Conservation (phyloP, 2,329 filamentous ascomycete species). For the Aphanocladium album region DNA sequence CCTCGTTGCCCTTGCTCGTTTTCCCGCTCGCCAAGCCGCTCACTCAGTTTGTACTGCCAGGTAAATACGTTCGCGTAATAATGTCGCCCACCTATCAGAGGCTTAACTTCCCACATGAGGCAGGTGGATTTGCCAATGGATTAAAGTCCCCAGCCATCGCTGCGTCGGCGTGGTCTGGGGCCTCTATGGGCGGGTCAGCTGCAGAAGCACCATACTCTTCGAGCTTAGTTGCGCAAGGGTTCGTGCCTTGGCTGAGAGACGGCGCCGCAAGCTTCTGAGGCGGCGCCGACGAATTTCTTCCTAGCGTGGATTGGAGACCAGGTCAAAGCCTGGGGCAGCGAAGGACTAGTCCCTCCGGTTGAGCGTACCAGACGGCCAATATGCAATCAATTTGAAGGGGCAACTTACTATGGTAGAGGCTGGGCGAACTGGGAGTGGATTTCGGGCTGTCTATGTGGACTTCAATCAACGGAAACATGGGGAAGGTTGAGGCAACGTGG, state of each 20-base stretch:
- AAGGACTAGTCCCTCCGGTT: background rate
- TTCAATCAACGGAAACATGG: background rate
- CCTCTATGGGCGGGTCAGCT: slow-evolving; percentile 14
- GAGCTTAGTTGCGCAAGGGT: slow-evolving; percentile 6
- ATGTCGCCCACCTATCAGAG: slow-evolving; percentile 24
- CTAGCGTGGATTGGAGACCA: background rate
- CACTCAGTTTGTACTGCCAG: background rate
- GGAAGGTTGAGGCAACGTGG: background rate
- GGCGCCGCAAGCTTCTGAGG: background rate
- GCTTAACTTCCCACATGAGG: slow-evolving; percentile 23
- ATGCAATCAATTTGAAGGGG: background rate
- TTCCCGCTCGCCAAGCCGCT: background rate
- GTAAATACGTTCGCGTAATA: slow-evolving; percentile 2
- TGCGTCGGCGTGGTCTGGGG: slow-evolving; percentile 7
- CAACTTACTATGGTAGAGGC: background rate
- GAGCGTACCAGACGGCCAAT: too few relatives aligned
- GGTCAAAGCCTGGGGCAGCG: background rate
- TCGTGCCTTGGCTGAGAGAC: background rate
- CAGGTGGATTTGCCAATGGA: slow-evolving; percentile 17
- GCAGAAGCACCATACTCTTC: slow-evolving; percentile 13
- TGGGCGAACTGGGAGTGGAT: too few relatives aligned
- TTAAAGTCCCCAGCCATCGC: slow-evolving; percentile 2
- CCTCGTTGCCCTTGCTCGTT: background rate
- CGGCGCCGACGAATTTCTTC: background rate
- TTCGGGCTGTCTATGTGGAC: too few relatives aligned